Evolutionary conservation across 2,329 filamentous ascomycete genomes (phyloP).

Genomic region (Trichophyton simii): DNA sequence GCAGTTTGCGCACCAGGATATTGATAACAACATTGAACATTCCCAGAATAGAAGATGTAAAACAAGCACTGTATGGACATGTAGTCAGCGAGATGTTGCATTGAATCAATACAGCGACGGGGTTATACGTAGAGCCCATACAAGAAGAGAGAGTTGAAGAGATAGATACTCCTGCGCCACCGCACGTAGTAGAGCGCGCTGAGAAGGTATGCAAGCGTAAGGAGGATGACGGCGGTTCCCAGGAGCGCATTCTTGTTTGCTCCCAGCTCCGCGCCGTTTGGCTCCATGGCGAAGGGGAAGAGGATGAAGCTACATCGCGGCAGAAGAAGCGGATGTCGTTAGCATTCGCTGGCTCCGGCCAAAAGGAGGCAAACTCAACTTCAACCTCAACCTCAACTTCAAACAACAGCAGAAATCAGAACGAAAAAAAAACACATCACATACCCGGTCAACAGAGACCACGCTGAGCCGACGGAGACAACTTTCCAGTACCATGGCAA

Average conservation of each 20-base stretch:
- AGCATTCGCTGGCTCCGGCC: background rate
- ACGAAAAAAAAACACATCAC: slow-evolving; percentile 6
- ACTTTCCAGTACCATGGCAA: slow-evolving; percentile 19
- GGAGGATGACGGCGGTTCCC: slow-evolving; percentile 19
- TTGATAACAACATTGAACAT: slow-evolving; percentile 25
- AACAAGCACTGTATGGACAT: slow-evolving; percentile 12
- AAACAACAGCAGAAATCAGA: background rate
- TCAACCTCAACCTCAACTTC: background rate
- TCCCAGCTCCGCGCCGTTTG: slow-evolving; percentile 13
- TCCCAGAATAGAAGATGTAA: slow-evolving; percentile 21
- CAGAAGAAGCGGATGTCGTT: background rate
- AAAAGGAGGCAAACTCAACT: background rate
- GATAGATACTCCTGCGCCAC: slow-evolving; percentile 15
- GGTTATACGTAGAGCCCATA: slow-evolving; percentile 13
- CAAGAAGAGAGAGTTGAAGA: slow-evolving; percentile 23
- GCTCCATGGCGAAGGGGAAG: slow-evolving; percentile 20
- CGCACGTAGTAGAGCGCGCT: slow-evolving; percentile 17
- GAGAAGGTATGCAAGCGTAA: slow-evolving; percentile 18
- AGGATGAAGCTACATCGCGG: slow-evolving; percentile 19
- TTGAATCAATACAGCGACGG: background rate
- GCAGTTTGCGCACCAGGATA: slow-evolving; percentile 20
- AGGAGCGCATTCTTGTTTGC: slow-evolving; percentile 17
- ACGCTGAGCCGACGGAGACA: slow-evolving; percentile 18
- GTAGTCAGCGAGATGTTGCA: background rate
- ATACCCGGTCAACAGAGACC: slow-evolving; percentile 22